Base-by-base conservation (phyloP, 257 asterid genomes). In the Primulina tabacum region DNA sequence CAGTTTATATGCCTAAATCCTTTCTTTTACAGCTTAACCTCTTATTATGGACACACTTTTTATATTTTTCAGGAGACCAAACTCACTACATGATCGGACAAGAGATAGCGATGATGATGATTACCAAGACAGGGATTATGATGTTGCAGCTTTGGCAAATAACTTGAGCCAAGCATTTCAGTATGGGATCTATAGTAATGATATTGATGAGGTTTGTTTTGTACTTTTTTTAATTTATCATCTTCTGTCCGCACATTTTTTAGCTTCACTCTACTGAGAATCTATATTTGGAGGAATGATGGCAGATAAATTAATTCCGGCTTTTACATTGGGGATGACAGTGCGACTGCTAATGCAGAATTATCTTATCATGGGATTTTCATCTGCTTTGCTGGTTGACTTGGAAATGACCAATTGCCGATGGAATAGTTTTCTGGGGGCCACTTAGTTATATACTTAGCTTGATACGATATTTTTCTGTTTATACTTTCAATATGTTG, bases 51-150 rank as follows among this genome's bases (percentile, higher is more conserved):
- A 43, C 12, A n/a, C 32, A 18, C 29, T 18, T 38, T 60, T 64
- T 63, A 67, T 61, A 59, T 70, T 37, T 76, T 76, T 76, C 90
- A 92, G 98, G 89, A 88, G 97, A 79, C 98, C 98, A 56, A 84
- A 96, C 50, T 62, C 97, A 56, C 85, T 87, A 68, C 97, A 90
- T 67, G 97, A 92, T 75, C 87, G 87, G 57, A 80, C 83, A 52
- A 83, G 93, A 86, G 97, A 90, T 68, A 92, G 96, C 43, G 98
- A 92, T 71, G 98, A 90, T 60, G 98, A 92, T 82, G 98, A 92
- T 75, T 92, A 90, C 82, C 95, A 87, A 80, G 97, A 92, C 74
- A 83, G 95, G 71, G 97, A 92, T 77, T 90, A 84, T 77, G 98
- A 92, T 77, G 98, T 92, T 76, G 96, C 98, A 66, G 97, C 96